Conservation (phyloP, 441 rosid species). For the Capsella rubella region DNA sequence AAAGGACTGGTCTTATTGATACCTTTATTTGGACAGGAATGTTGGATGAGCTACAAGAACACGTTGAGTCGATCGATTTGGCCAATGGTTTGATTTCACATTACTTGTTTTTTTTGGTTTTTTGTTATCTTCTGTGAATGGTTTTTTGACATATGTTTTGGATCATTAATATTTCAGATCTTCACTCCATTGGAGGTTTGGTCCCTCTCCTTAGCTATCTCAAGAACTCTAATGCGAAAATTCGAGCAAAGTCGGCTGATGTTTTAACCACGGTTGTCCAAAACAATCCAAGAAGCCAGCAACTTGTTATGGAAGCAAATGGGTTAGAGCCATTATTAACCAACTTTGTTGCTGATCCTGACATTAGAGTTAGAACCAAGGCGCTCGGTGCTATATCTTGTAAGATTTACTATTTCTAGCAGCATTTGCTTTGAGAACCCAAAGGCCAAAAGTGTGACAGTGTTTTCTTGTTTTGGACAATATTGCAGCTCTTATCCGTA, state of each 20-base stretch:
- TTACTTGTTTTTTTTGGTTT: not conserved
- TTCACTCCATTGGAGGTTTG: conserved; percentile 87
- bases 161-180: conserved; percentile 54
- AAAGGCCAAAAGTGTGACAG: not conserved
- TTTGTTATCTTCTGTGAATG: not conserved
- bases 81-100: conserved; percentile 70
- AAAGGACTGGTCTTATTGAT: not conserved
- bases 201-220: conserved; percentile 82
- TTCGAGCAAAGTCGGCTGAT: conserved; percentile 88
- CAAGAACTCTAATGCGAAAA: conserved; percentile 69
- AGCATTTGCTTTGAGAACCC: not conserved
- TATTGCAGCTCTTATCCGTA: conserved; percentile 75
- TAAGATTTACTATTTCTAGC: conserved; percentile 47
- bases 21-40: conserved; percentile 58
- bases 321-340: conserved; percentile 77
- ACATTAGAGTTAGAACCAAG: conserved; percentile 68
- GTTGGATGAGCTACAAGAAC: conserved; percentile 93
- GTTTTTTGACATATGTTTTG: not conserved
- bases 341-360: conserved; percentile 72
- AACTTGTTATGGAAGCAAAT: conserved; percentile 91
- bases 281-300: conserved; percentile 88
- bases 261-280: conserved; percentile 84
- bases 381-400: conserved; percentile 93
- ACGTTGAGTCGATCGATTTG: conserved; percentile 89
- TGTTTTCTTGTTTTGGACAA: conserved; percentile 33